Evolutionary conservation across 176 grass and related monocot genomes (phyloP), one percentile per base, ranked within the genome.

Genomic region (Raddia distichophylla): DNA sequence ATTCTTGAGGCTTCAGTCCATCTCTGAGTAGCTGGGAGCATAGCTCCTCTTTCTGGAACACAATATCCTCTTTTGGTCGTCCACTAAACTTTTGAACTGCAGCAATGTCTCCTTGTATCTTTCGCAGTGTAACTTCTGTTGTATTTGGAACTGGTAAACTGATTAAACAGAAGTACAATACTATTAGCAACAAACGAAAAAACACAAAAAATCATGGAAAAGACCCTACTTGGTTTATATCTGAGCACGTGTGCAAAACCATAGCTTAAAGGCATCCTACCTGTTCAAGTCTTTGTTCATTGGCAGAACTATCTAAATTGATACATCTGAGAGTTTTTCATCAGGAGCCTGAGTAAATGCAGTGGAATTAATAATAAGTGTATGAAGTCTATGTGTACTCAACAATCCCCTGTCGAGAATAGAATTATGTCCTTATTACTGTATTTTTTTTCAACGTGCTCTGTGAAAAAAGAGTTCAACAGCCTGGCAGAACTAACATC

Each of bases 321-420:
- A 93, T 86, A 98, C 92, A 87, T 95, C 74, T 45, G 92, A 93
- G 69, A 98, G 59, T 43, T 89, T 91, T 57, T 90, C 84, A 61
- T 95, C 88, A 49, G 79, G 81, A 74, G 92, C 84, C 83, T 95
- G 88, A 51, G 95, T 95, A 80, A 98, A 98, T 62, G 95, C 95
- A 64, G 95, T 27, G 27, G 27, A 27, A 27, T 27, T 27, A 27
- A 27, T 27, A 27, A 27, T 27, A 27, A 27, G 27, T n/a, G 27
- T 27, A 27, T 27, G 27, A 27, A 27, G 27, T 27, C 27, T 27
- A 27, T 27, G 27, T 27, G 27, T 27, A 27, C 27, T 27, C 27
- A 27, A 27, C 27, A 27, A 27, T 27, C 27, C 27, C 27, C 27
- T 27, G 27, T 27, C 27, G 27, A 27, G 1, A 27, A 27, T 1